Evolutionary conservation across 2,329 filamentous ascomycete genomes (phyloP), one percentile per base, ranked within the genome.

Genomic region (Phaeoacremonium minimum): DNA sequence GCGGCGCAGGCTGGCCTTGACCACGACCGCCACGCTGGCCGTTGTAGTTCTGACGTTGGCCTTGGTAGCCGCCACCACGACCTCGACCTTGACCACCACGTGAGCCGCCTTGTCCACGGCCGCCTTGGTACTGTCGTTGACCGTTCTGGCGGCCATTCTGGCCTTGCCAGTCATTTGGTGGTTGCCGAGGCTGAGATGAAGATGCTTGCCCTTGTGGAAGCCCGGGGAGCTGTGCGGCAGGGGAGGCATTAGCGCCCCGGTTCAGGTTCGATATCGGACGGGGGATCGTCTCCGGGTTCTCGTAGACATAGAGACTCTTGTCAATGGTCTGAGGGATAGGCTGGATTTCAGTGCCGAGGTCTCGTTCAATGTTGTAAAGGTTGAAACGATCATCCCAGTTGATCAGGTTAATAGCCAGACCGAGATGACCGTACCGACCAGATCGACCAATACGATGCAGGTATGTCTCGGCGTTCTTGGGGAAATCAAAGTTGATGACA

Each of bases 311-410:
- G 26, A 98, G 80, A 46, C 86, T 94, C 77, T 96, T 97, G 71
- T 98, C 93, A 47, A 98, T 98, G 49, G 80, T 85, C 35, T 81
- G 76, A 14, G 93, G 93, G 53, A 98, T 98, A n/a, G 93, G 83
- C 57, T 93, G 87, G 43, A 98, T 98, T 65, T 98, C 93, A 6
- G 93, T 98, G 35, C 93, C 93, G 28, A 98, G 73, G 55, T 98
- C 93, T 51, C 94, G 86, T 64, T 98, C 93, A 50, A 98, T 98
- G 61, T 94, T 94, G 73, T 98, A 98, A 15, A 98, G 76, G 63
- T 97, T 98, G 75, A 95, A 97, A 18, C 93, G 83, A 61, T 98
- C 93, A 40, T 98, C 93, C 93, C 93, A 98, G 63, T 95, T 97
- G 74, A 98, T 98, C 60, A 98, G 72, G 66, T 98, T 98, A 59